These are phyloP conservation scores for Collybiopsis luxurians DNA, from an alignment of 768 basidiomycete genomes.

Conservation along the genomic window DNA sequence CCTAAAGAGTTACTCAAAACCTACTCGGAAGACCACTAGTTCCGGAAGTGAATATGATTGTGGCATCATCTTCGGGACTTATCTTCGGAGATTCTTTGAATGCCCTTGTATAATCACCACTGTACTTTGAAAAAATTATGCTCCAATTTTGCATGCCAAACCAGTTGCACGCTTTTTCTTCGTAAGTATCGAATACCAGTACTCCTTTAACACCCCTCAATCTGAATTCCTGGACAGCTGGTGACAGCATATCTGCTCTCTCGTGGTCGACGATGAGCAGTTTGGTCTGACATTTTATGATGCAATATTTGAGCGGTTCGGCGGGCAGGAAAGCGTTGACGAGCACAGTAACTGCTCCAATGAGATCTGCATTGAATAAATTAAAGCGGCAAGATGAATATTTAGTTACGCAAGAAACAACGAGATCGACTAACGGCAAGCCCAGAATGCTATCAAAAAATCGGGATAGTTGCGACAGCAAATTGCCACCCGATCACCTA, in stretches of 20 bases:
- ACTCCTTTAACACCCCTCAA: conserved; percentile 31
- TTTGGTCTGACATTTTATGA: conserved; percentile 39
- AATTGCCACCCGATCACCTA: conserved; percentile 43
- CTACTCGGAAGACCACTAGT: conserved; percentile 14
- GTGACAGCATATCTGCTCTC: conserved; percentile 36
- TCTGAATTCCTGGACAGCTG: conserved; percentile 23
- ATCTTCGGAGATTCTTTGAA: conserved; percentile 30
- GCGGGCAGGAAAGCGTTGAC: conserved; percentile 47
- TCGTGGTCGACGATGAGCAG: conserved; percentile 46
- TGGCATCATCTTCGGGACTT: conserved; percentile 45
- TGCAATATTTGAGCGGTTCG: conserved; percentile 41
- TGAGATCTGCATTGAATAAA: conserved; percentile 27
- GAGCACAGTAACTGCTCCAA: conserved; percentile 48
- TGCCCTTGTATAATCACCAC: conserved; percentile 25
- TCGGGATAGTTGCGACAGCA: conserved; percentile 49
- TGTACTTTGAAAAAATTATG: conserved; percentile 23
- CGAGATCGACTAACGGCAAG: conserved; percentile 32
- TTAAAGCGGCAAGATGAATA: too few species aligned
- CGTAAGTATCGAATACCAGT: conserved; percentile 39
- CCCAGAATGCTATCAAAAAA: conserved; percentile 46
- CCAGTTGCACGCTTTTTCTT: conserved; percentile 40
- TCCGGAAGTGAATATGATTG: conserved; percentile 55
- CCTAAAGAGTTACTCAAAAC: not conserved
- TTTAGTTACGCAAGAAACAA: conserved; percentile 8
- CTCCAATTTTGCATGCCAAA: conserved; percentile 38